A percentile compares a stretch with the other conserved stretches of the same genome.
These are phyloP conservation scores for Pyrenochaeta sp. DNA, from an alignment of 2,329 filamentous ascomycete species.

Conservation along the genomic window DNA sequence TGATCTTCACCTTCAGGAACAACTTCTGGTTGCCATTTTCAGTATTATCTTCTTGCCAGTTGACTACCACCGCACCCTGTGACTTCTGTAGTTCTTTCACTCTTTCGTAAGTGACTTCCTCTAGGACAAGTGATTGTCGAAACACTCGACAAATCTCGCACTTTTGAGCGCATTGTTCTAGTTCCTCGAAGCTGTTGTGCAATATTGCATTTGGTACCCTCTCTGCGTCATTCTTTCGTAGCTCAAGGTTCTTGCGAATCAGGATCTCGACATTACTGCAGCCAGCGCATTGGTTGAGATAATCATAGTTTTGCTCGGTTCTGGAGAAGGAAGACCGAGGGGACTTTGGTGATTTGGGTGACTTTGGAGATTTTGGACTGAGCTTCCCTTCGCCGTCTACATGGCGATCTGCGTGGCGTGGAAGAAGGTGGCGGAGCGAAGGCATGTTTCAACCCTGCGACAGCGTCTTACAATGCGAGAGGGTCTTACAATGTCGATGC, in stretches of 20 bases:
- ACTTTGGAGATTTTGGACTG: constrained; percentile 3
- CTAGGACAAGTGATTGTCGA: constrained; percentile 8
- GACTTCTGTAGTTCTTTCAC: constrained; percentile 1
- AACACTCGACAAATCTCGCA: constrained; percentile 10
- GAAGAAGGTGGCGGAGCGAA: constrained; percentile 1
- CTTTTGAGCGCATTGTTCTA: constrained; percentile 7
- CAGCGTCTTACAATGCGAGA: too few species aligned
- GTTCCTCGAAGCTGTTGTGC: constrained; percentile 12
- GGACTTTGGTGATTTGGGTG: constrained; percentile 3
- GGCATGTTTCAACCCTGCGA: constrained; percentile 5
- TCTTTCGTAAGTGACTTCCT: constrained; percentile 12
- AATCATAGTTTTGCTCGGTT: constrained; percentile 5
- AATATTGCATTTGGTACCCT: neutral
- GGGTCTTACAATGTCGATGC: too few species aligned
- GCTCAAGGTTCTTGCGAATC: constrained; percentile 4
- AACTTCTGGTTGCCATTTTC: neutral
- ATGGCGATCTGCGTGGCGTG: constrained; percentile 4
- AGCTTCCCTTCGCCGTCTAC: constrained; percentile 4
- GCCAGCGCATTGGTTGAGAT: constrained; percentile 9
- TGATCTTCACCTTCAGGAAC: constrained; percentile 2
- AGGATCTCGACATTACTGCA: constrained; percentile 11
- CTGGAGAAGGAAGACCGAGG: neutral
- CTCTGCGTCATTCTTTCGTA: neutral
- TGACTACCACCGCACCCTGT: constrained; percentile 2
- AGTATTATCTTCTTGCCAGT: constrained; percentile 2